phyloP scores from a whole-genome alignment of 495 filamentous ascomycete species.

The Penicillium paxilli region DNA sequence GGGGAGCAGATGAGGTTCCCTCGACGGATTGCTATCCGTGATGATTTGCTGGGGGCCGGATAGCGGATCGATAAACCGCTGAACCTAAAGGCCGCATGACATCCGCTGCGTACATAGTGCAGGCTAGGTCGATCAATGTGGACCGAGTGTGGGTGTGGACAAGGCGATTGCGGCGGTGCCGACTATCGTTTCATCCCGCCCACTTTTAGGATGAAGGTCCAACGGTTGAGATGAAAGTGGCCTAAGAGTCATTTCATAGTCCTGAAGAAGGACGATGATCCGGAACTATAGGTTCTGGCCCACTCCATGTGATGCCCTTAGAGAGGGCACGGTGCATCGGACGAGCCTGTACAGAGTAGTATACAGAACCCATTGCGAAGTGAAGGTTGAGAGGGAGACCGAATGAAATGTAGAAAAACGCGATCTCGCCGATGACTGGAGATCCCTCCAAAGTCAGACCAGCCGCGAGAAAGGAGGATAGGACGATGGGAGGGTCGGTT shows the following conservation, averaged over 20 bases:
- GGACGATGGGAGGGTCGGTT: background rate
- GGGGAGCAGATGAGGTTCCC: conserved; percentile 9
- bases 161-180: conserved; percentile 23
- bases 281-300: conserved; percentile 1
- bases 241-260: conserved; percentile 17
- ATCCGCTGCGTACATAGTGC: conserved; percentile 18
- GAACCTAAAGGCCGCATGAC: conserved; percentile 44
- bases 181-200: conserved; percentile 22
- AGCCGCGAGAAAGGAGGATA: background rate
- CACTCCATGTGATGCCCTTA: conserved; percentile 21
- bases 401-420: conserved; percentile 15
- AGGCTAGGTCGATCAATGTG: conserved; percentile 25
- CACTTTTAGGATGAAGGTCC: conserved; percentile 4
- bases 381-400: conserved; percentile 9
- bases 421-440: conserved; percentile 18
- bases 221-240: conserved; percentile 23
- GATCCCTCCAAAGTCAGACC: background rate
- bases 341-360: background rate
- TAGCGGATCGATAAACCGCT: conserved; percentile 42
- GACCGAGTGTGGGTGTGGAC: conserved; percentile 6
- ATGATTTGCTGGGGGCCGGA: conserved; percentile 32
- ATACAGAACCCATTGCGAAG: too few relatives aligned
- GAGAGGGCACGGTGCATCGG: background rate
- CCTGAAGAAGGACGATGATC: background rate
- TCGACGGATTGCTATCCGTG: conserved; percentile 2